Evolutionary conservation across 306 rosid genomes (phyloP).

Genomic region (Malus sylvestris): DNA sequence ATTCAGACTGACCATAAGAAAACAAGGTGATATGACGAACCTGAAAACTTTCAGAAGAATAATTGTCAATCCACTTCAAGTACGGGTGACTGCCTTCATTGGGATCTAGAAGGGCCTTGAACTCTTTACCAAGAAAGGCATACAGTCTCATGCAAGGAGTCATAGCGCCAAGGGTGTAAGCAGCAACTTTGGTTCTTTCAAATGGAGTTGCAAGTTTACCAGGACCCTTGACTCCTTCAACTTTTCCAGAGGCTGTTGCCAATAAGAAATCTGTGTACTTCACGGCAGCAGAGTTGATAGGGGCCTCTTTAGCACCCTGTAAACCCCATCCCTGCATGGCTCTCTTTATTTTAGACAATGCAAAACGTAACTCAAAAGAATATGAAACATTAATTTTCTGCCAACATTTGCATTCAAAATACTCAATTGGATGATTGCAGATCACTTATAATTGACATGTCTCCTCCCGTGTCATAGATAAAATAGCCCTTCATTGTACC

Average conservation of each 20-base stretch:
- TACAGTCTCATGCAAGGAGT: slow-evolving; percentile 96
- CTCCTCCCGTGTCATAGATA: background rate
- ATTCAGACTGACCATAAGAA: slow-evolving; percentile 24
- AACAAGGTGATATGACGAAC: slow-evolving; percentile 41
- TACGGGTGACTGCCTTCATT: slow-evolving; percentile 49
- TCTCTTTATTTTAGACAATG: slow-evolving; percentile 17
- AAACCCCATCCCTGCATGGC: slow-evolving; percentile 73
- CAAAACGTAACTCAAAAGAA: slow-evolving; percentile 3
- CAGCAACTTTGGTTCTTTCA: slow-evolving; percentile 95
- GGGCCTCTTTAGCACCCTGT: slow-evolving; percentile 46
- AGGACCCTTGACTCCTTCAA: slow-evolving; percentile 78
- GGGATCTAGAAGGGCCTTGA: slow-evolving; percentile 43
- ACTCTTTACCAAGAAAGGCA: slow-evolving; percentile 76
- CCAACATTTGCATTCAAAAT: background rate
- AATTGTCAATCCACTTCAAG: slow-evolving; percentile 84
- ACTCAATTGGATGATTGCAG: background rate
- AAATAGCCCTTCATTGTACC: slow-evolving; percentile 35
- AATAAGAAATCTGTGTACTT: slow-evolving; percentile 83
- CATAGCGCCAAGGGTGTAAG: slow-evolving; percentile 93
- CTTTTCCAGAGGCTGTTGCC: slow-evolving; percentile 96
- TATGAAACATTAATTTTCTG: background rate
- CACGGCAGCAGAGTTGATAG: slow-evolving; percentile 63
- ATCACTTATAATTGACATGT: background rate
- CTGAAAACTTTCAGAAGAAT: slow-evolving; percentile 76
- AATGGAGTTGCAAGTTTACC: slow-evolving; percentile 98